phyloP scores from a whole-genome alignment of 2,329 filamentous ascomycete species.

The Aspergillus tubingensis region DNA sequence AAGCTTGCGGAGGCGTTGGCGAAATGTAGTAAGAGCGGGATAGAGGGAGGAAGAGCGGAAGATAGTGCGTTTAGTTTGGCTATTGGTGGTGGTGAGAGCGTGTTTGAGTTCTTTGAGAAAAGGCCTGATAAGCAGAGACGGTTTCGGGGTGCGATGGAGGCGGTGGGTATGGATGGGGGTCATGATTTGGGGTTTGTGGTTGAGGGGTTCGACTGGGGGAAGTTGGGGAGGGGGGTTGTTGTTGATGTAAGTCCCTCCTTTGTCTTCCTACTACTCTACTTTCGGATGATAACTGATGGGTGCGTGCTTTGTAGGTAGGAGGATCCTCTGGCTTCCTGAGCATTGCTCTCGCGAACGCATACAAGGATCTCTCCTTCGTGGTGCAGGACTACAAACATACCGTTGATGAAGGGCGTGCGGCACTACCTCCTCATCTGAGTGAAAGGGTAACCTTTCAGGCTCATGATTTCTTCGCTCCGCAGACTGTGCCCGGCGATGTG shows the following conservation, averaged over 20 bases:
- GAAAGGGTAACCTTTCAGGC: constrained; percentile 1
- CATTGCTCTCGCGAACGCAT: constrained; percentile 5
- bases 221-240: constrained; percentile 8
- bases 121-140: background rate
- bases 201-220: constrained; percentile 11
- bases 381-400: constrained; percentile 16
- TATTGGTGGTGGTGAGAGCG: background rate
- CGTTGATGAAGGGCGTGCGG: background rate
- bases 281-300: too few species aligned
- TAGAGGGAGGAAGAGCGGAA: background rate
- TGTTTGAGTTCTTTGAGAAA: constrained; percentile 5
- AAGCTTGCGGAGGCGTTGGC: background rate
- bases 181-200: constrained; percentile 4
- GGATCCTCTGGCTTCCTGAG: constrained; percentile 11
- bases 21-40: background rate
- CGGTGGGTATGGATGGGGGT: background rate
- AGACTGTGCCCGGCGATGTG: constrained; percentile 7
- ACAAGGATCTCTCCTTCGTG: constrained; percentile 5
- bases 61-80: constrained; percentile 4
- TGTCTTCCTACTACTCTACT: background rate
- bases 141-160: constrained; percentile 7
- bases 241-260: constrained; percentile 9
- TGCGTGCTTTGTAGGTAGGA: constrained; percentile 5
- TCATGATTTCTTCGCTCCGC: constrained; percentile 6
- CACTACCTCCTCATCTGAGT: background rate